Percentiles rank a stretch among this genome's conserved stretches.
Conservation (phyloP, 2,329 filamentous ascomycete species). For the Passalora sequoiae region DNA sequence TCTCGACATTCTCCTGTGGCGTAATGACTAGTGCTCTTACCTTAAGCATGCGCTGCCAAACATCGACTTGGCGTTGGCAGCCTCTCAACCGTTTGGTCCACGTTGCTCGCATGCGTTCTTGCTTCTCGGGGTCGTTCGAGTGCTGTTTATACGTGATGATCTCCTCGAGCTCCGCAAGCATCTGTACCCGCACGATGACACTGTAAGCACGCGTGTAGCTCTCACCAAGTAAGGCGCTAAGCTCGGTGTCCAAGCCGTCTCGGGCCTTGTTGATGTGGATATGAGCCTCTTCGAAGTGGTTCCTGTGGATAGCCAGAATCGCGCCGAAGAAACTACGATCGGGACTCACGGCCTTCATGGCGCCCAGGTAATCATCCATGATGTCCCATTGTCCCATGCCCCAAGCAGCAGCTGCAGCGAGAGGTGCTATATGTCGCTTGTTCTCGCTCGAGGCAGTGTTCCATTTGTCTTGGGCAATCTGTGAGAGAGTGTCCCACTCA, state of each 20-base stretch:
- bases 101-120: slow-evolving; percentile 82
- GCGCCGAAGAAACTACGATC: slow-evolving; percentile 97
- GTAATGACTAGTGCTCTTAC: slow-evolving; percentile 87
- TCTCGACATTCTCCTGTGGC: slow-evolving; percentile 89
- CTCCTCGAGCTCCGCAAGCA: slow-evolving; percentile 97
- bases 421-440: slow-evolving; percentile 81
- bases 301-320: slow-evolving; percentile 88
- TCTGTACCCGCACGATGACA: slow-evolving; percentile 96
- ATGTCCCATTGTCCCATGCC: slow-evolving; percentile 93
- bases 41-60: slow-evolving; percentile 98
- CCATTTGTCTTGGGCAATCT: slow-evolving; percentile 89
- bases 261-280: slow-evolving; percentile 84
- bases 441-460: slow-evolving; percentile 81
- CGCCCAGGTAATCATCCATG: slow-evolving; percentile 94
- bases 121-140: slow-evolving; percentile 70
- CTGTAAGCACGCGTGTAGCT: slow-evolving; percentile 97
- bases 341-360: slow-evolving; percentile 89
- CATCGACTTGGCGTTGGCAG: slow-evolving; percentile 93
- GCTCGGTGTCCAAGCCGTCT: slow-evolving; percentile 88
- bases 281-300: slow-evolving; percentile 90
- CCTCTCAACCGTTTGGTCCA: slow-evolving; percentile 95
- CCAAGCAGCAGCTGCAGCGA: slow-evolving; percentile 95
- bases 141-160: slow-evolving; percentile 97
- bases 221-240: slow-evolving; percentile 93
- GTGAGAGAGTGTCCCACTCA: slow-evolving; percentile 92